A percentile compares a stretch with the other conserved stretches of the same genome.
Evolutionary conservation across 2,329 filamentous ascomycete genomes (phyloP).

Genomic region (Phaeosphaeria sp.): DNA sequence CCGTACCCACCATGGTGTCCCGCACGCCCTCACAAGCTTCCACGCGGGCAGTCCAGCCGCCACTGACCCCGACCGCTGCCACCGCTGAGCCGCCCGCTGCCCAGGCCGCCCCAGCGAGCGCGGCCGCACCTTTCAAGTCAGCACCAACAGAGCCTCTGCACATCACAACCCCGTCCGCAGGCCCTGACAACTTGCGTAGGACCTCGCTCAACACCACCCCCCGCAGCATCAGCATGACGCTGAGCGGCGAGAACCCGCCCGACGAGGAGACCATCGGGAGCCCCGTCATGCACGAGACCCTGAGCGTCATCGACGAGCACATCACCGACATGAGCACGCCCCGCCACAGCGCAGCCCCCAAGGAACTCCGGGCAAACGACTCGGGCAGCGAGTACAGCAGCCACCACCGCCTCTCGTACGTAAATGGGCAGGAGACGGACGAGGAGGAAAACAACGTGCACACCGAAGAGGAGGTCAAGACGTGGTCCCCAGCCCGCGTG

Average conservation of each 20-base stretch:
- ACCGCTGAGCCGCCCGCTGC: constrained; percentile 22
- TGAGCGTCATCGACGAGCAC: constrained; percentile 96
- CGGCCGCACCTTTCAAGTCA: constrained; percentile 24
- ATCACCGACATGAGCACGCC: constrained; percentile 83
- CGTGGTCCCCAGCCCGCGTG: constrained; percentile 82
- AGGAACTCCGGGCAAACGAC: constrained; percentile 68
- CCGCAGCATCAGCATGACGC: constrained; percentile 45
- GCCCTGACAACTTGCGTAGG: constrained; percentile 21
- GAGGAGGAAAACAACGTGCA: constrained; percentile 82
- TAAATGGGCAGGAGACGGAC: constrained; percentile 93
- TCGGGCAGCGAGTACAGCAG: constrained; percentile 92
- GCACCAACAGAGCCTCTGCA: constrained; percentile 39
- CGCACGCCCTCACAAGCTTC: constrained; percentile 37
- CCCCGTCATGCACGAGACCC: constrained; percentile 89
- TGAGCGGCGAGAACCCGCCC: constrained; percentile 44
- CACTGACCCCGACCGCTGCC: constrained; percentile 22
- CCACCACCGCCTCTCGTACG: constrained; percentile 83
- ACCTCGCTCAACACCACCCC: constrained; percentile 31
- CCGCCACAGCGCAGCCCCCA: constrained; percentile 59
- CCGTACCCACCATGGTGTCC: constrained; percentile 35
- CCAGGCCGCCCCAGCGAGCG: constrained; percentile 5
- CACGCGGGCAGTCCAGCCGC: constrained; percentile 12
- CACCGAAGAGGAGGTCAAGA: constrained; percentile 74
- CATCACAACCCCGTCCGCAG: constrained; percentile 24
- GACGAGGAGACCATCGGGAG: constrained; percentile 61